A percentile compares a stretch with the other conserved stretches of the same genome.
Evolutionary conservation across 441 rosid genomes (phyloP).

Genomic region (Gossypium lobatum): DNA sequence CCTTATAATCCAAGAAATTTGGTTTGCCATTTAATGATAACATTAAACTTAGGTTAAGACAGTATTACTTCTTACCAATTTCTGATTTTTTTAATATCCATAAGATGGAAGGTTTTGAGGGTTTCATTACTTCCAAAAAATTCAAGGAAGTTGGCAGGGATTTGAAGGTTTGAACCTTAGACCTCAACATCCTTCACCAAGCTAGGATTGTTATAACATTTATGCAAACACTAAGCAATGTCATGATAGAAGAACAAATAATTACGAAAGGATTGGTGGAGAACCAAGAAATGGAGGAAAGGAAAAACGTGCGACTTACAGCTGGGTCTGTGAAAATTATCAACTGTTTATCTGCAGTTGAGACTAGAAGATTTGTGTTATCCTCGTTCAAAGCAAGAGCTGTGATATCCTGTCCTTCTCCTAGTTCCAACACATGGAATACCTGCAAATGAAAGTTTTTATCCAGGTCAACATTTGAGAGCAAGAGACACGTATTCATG

Average conservation of each 20-base stretch:
- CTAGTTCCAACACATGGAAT: slow-evolving; percentile 67
- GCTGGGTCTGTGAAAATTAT: slow-evolving; percentile 92
- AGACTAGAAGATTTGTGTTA: slow-evolving; percentile 85
- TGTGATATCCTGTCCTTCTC: slow-evolving; percentile 76
- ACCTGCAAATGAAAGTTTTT: slow-evolving; percentile 44
- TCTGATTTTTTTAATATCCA: background rate
- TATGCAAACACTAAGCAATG: background rate
- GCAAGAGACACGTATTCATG: slow-evolving; percentile 1
- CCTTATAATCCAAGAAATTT: background rate
- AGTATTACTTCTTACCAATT: background rate
- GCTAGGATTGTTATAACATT: background rate
- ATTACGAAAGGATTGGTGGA: background rate
- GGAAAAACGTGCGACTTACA: slow-evolving; percentile 45
- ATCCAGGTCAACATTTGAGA: slow-evolving; percentile 8
- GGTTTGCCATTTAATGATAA: background rate
- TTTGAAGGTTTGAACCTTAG: background rate
- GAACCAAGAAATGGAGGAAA: background rate
- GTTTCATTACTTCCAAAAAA: background rate
- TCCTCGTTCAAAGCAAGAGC: slow-evolving; percentile 75
- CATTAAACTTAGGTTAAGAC: background rate
- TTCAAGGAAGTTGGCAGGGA: background rate
- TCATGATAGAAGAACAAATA: background rate
- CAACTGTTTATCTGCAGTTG: slow-evolving; percentile 90
- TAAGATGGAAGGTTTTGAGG: background rate
- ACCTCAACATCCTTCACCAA: background rate